A percentile compares a stretch with the other conserved stretches of the same genome.
Evolutionary conservation across 192 early-diverging fungal genomes (phyloP).

Genomic region (Anaeromyces robustus): DNA sequence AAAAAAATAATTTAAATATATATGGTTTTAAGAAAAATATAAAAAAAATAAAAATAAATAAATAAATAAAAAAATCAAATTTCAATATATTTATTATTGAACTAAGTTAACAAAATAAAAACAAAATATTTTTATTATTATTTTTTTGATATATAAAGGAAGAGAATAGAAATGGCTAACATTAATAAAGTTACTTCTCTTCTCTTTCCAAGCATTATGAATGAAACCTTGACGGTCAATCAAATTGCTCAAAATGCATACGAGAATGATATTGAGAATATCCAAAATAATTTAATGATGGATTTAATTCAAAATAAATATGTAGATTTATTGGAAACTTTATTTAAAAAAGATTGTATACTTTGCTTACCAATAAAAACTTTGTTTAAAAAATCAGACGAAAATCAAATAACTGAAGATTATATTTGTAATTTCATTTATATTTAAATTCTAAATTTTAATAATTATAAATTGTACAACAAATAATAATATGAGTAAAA

Average conservation of each 20-base stretch:
- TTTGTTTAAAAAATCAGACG: background rate
- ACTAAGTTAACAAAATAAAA: too few species aligned
- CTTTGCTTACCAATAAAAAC: background rate
- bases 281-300: background rate
- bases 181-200: background rate
- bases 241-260: background rate
- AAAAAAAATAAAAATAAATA: too few species aligned
- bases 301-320: background rate
- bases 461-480: too few species aligned
- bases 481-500: too few species aligned
- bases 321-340: background rate
- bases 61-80: too few species aligned
- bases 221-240: background rate
- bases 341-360: background rate
- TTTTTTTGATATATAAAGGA: too few species aligned
- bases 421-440: background rate
- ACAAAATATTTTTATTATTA: too few species aligned
- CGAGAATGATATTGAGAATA: background rate
- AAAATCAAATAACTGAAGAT: background rate
- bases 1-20: too few species aligned
- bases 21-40: too few species aligned
- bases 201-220: background rate
- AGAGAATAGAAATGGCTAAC: background rate
- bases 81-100: too few species aligned
- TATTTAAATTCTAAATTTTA: too few species aligned